Percentiles rank a stretch among this genome's conserved stretches.
These are phyloP conservation scores for Rhodotorula mucilaginosa DNA, from an alignment of 1,284 basidiomycete species.

Conservation along the genomic window DNA sequence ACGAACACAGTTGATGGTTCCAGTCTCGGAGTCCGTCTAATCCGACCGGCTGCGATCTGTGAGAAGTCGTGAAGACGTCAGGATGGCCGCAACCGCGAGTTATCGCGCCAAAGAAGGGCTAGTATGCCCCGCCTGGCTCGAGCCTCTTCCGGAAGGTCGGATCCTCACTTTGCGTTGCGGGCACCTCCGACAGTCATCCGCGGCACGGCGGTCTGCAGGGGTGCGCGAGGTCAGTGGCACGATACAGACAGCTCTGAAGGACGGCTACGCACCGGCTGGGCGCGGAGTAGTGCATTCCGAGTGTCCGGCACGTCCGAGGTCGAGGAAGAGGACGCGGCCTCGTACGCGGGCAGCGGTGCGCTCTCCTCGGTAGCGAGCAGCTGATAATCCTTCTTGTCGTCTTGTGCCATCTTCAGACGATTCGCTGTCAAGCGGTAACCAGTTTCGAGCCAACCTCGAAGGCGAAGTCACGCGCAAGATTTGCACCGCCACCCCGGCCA, in stretches of 20 bases:
- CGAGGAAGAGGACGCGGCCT: background rate
- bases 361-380: background rate
- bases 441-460: too few species aligned
- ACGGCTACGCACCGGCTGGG: conserved; percentile 20
- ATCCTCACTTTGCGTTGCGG: conserved; percentile 25
- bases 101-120: background rate
- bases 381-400: conserved; percentile 14
- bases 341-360: conserved; percentile 21
- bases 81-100: background rate
- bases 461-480: too few species aligned
- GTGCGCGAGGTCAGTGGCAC: too few species aligned
- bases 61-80: background rate
- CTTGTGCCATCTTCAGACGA: background rate
- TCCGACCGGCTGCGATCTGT: conserved; percentile 21
- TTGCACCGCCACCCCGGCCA: background rate
- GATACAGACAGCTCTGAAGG: too few species aligned
- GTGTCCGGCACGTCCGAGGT: background rate
- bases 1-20: conserved; percentile 25
- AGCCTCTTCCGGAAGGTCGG: background rate
- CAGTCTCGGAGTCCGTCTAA: conserved; percentile 30
- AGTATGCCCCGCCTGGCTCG: background rate
- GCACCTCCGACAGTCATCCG: conserved; percentile 26
- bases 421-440: too few species aligned
- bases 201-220: conserved; percentile 1
- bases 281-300: background rate